Evolutionary conservation across 306 rosid genomes (phyloP).

Genomic region (Cucumis sativus): Cucumber_9930_V3 NC_026660.2:19191001-19191500

Average conservation of each 20-base stretch:
- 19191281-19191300: no score
- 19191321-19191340: no score
- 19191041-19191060: not conserved
- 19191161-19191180: not conserved
- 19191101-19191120: not conserved
- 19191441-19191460: no score
- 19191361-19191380: no score
- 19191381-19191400: no score
- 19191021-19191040: not conserved
- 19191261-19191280: not conserved
- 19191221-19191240: not conserved
- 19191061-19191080: not conserved
- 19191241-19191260: not conserved
- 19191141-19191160: not conserved
- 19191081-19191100: not conserved
- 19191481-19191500: no score
- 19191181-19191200: not conserved
- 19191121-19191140: not conserved
- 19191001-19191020: constrained; percentile 95
- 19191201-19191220: not conserved
- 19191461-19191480: no score
- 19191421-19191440: no score
- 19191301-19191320: no score
- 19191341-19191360: no score
- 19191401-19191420: no score